phyloP scores from a whole-genome alignment of 208 protist species.

The Entamoeba histolytica region DNA sequence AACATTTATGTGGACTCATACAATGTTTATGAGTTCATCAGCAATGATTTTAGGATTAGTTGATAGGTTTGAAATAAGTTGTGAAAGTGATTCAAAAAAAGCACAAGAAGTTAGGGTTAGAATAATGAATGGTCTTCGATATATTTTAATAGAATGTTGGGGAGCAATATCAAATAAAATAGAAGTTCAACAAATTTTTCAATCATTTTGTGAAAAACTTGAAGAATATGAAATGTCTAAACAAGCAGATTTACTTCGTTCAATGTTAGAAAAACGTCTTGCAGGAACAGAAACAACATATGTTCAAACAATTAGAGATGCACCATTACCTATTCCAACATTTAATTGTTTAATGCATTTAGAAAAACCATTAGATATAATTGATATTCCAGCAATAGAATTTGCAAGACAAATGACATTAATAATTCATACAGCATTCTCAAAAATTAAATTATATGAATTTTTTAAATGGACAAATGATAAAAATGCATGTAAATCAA shows the following conservation, averaged over 20 bases:
- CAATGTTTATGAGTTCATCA: background rate
- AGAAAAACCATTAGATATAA: background rate
- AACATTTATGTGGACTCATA: background rate
- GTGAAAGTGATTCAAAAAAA: background rate
- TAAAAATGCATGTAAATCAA: background rate
- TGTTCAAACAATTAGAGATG: background rate
- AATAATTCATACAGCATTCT: background rate
- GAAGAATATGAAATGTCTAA: background rate
- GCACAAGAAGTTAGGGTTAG: background rate
- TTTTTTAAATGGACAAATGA: background rate
- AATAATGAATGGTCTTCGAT: background rate
- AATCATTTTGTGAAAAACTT: background rate
- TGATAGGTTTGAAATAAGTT: background rate
- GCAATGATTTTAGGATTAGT: background rate
- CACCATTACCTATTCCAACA: background rate
- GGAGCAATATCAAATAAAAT: background rate
- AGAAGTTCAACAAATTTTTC: background rate
- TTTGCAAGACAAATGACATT: background rate
- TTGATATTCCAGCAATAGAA: background rate
- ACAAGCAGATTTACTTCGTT: background rate
- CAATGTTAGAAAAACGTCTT: background rate
- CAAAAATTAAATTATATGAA: background rate
- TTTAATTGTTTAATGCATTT: background rate
- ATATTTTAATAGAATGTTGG: background rate
- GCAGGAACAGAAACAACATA: background rate